Evolutionary conservation across 1,284 basidiomycete species (phyloP), one percentile per base, ranked within the genome.

Genomic region (Ceratobasidium sp.): DNA sequence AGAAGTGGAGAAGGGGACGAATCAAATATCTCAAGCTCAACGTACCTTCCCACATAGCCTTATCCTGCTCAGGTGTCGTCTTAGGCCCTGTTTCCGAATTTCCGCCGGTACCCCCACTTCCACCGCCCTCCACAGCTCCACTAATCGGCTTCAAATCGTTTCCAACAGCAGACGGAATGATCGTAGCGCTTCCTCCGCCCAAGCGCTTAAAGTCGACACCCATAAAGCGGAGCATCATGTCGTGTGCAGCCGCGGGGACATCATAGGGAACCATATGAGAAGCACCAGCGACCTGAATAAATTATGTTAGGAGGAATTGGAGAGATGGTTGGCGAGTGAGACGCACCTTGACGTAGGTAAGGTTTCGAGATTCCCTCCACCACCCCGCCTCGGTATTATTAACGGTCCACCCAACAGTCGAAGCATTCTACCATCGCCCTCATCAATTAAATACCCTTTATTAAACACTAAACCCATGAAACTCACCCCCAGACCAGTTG

Each of bases 171-270:
- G 93, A 95, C 7, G 93, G 92, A 45, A 72, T 56, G 73, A 94
- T 89, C 80, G 85, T 82, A 48, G 92, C 89, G 45, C 94, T 88
- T 77, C 92, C 87, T 75, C 93, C 95, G 1, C 91, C 86, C 56
- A 98, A 88, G 3, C 89, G 87, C 36, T 91, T 88, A 79, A 97
- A 93, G 84, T 99, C 92, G 73, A 97, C 90, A 59, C 89, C 91
- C 90, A 98, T 94, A 85, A 98, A 98, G 17, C 96, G 93, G 62
- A 97, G 89, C 80, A 99, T 97, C 98, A 99, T 99, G 83, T 99
- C 97, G 82, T 99, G 96, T 3, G 95, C 87, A 41, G 92, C 90
- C 73, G 95, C 87, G 0, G 97, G 97, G 14, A 93, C 86, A 83
- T 99, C 97, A 81, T 90, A 97, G 0, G 95, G 95, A 36, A 92